Base-by-base conservation (phyloP, 768 basidiomycete species). In the Lyophyllum decastes region DNA sequence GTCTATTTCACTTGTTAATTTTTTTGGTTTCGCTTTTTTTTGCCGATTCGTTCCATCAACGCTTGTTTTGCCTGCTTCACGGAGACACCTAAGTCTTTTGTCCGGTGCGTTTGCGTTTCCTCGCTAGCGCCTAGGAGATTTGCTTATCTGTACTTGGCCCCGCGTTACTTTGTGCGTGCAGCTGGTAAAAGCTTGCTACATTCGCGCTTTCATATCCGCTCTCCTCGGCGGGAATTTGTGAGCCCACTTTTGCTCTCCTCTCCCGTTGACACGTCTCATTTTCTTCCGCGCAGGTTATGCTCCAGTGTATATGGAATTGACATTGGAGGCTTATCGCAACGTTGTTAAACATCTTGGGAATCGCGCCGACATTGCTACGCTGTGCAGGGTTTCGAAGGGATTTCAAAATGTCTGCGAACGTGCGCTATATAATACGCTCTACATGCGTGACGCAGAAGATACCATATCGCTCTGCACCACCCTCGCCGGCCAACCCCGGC, bases 401-500 rank as follows among this genome's bases (percentile, higher is more conserved):
- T 87, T 88, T 63, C 82, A 77, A 57, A 67, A 66, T 45, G 82
- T 76, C 49, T 83, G 84, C 17, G 85, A 88, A 65, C 78, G 73
- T 46, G 79, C 78, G 3, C 72, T 89, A 4, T 89, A 89, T 73
- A 84, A 81, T 60, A 84, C 82, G 1, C 70, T 89, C 16, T 75
- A 78, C 57, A 68, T 86, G 66, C 71, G 70, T 45, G 74, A 79
- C 55, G 65, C 73, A 30, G 63, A 65, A 52, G 66, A 72, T 43
- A 78, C 78, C 6, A 69, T 74, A n/a, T 58, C 68, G 17, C 68
- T 87, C 14, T 86, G 85, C 68, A 62, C 66, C 19, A 72, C 83
- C 19, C 74, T 89, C 49, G 71, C 76, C 6, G 62, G 59, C 17
- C 75, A 76, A 7, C 72, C 78, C 0, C 82, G 83, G 19, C 72